phyloP scores from a whole-genome alignment of 2,329 filamentous ascomycete genomes.

The Orbilia blumenaviensis region DNA sequence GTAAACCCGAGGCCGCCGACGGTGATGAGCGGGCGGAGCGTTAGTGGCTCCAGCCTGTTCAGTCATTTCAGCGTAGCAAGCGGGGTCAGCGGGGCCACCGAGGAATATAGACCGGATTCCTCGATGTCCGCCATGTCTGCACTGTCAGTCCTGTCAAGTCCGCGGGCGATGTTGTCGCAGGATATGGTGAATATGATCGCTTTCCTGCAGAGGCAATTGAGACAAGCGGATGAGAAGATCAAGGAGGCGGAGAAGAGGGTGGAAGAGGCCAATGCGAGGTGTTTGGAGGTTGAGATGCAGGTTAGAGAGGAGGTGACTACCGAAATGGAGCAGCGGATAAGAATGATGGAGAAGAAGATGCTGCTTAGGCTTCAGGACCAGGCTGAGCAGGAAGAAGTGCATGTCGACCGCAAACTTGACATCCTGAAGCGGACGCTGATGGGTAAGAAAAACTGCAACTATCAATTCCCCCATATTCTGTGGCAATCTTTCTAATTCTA shows the following conservation, averaged over 20 bases:
- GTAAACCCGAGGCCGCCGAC: conserved; percentile 75
- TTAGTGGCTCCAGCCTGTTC: conserved; percentile 42
- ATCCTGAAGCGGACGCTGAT: conserved; percentile 70
- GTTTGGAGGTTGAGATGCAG: conserved; percentile 77
- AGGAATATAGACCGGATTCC: conserved; percentile 73
- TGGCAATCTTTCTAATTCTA: not conserved
- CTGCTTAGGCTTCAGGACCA: conserved; percentile 80
- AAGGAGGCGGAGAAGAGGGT: conserved; percentile 76
- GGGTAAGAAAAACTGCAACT: no score
- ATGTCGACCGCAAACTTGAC: conserved; percentile 88
- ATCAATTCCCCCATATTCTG: no score
- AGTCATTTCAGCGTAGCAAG: conserved; percentile 79
- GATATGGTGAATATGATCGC: conserved; percentile 81
- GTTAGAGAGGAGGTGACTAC: conserved; percentile 87
- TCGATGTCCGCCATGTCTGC: conserved; percentile 67
- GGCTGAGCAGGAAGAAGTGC: conserved; percentile 80
- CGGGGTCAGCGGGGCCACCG: conserved; percentile 65
- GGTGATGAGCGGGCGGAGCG: conserved; percentile 45
- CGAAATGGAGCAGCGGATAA: conserved; percentile 83
- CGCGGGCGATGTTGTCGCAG: conserved; percentile 65
- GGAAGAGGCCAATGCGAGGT: conserved; percentile 71
- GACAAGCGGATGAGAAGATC: conserved; percentile 75
- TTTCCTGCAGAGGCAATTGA: conserved; percentile 73
- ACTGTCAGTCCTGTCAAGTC: conserved; percentile 61
- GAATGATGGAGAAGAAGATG: conserved; percentile 81